Evolutionary conservation across 345 rosid species (phyloP), one percentile per base, ranked within the genome.

Genomic region (Citrus reticulata): DNA sequence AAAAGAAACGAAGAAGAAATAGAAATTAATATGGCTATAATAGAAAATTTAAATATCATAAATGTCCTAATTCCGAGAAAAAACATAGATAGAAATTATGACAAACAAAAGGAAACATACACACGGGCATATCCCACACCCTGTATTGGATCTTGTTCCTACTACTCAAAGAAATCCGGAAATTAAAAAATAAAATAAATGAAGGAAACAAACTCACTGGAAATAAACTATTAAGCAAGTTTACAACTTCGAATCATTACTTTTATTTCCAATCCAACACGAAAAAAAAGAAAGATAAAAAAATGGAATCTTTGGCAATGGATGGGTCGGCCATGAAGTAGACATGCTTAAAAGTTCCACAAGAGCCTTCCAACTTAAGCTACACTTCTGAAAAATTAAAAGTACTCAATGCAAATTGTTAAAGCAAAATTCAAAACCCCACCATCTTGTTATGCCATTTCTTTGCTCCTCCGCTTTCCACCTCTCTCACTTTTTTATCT

Each of bases 271-370:
- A 16, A 16, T 32, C 68, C 40, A 30, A 32, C 39, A 16, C 4
- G 16, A 30, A 57, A 1, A 14, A 19, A 22, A 1, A 14, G n/a
- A 16, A n/a, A 37, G 1, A 37, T 37, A 37, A 63, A 72, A 39
- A 7, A 39, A 11, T 51, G 19, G 64, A 39, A 76, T 55, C 59
- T 27, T 35, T 70, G 25, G 62, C 35, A 24, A 9, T 70, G 37
- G 39, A 49, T 68, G 51, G 74, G 83, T 81, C 80, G 83, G 80
- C 83, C 83, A 76, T 54, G 59, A 72, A 70, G 77, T 54, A n/a
- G 80, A 65, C 83, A 81, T 8, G 51, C n/a, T 70, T 7, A 10
- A 71, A 71, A 65, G 58, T 37, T 58, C 37, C 55, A 32, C 27
- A 54, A 64, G 57, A 61, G 57, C 64, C 75, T 74, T 70, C 20